Evolutionary conservation across 768 basidiomycete genomes (phyloP).

Genomic region (Lactifluus pinguis): DNA sequence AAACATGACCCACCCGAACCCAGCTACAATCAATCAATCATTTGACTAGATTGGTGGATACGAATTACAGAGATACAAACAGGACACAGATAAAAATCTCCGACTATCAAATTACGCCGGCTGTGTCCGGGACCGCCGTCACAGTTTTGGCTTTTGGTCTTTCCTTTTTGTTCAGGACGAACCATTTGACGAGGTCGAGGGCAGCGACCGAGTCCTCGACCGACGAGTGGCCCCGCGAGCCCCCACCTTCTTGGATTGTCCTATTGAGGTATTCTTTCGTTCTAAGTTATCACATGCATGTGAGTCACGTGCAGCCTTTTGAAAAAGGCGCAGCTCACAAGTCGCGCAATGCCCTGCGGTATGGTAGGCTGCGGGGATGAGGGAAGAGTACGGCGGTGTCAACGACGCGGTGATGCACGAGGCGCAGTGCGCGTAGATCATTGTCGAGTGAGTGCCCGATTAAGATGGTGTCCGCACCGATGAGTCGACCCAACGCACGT

Average conservation of each 20-base stretch:
- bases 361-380: constrained; percentile 69
- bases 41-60: background rate
- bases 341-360: constrained; percentile 70
- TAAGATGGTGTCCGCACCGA: constrained; percentile 75
- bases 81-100: background rate
- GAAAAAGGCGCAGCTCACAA: constrained; percentile 40
- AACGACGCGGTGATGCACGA: constrained; percentile 76
- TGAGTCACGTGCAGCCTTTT: background rate
- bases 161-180: constrained; percentile 54
- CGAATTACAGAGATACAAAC: background rate
- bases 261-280: constrained; percentile 74
- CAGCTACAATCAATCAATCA: background rate
- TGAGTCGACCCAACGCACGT: constrained; percentile 55
- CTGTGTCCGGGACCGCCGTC: background rate
- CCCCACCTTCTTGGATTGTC: constrained; percentile 74
- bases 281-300: constrained; percentile 33
- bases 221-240: constrained; percentile 76
- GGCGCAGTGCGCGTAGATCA: constrained; percentile 82
- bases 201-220: constrained; percentile 86
- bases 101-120: background rate
- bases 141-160: constrained; percentile 11
- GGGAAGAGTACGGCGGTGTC: constrained; percentile 88
- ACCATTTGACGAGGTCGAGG: constrained; percentile 80
- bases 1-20: background rate
- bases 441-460: constrained; percentile 92